Evolutionary conservation across 495 filamentous ascomycete species (phyloP).

Genomic region (Xylaria castorea): DNA sequence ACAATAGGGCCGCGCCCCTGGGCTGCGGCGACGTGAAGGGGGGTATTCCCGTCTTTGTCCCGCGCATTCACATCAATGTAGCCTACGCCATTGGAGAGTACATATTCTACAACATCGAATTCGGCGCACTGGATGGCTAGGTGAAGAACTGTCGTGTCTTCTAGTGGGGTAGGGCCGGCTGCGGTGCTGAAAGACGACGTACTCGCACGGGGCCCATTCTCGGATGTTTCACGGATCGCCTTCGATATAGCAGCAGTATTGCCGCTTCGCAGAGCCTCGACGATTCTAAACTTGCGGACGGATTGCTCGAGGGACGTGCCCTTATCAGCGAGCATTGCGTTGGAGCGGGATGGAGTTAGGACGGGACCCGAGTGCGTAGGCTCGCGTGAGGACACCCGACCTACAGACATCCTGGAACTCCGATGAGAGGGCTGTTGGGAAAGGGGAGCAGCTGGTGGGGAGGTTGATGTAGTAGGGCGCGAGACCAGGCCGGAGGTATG

Average conservation of each 20-base stretch:
- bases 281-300: constrained; percentile 89
- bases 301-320: constrained; percentile 85
- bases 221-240: constrained; percentile 75
- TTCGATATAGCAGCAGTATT: constrained; percentile 90
- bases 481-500: constrained; percentile 44
- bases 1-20: constrained; percentile 83
- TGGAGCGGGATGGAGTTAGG: constrained; percentile 38
- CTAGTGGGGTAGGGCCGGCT: constrained; percentile 54
- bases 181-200: constrained; percentile 60
- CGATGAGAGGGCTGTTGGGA: constrained; percentile 47
- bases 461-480: constrained; percentile 39
- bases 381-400: constrained; percentile 46
- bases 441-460: constrained; percentile 43
- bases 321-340: constrained; percentile 43
- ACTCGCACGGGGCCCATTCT: constrained; percentile 56
- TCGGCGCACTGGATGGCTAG: constrained; percentile 97
- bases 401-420: constrained; percentile 51
- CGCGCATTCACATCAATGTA: constrained; percentile 84
- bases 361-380: constrained; percentile 29
- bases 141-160: constrained; percentile 88
- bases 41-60: constrained; percentile 92
- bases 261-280: constrained; percentile 87
- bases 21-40: constrained; percentile 84
- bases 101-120: constrained; percentile 92
- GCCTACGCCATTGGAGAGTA: constrained; percentile 72